Base-by-base conservation (phyloP, 148 eudicot genomes). In the Camellia granthamiana region DNA sequence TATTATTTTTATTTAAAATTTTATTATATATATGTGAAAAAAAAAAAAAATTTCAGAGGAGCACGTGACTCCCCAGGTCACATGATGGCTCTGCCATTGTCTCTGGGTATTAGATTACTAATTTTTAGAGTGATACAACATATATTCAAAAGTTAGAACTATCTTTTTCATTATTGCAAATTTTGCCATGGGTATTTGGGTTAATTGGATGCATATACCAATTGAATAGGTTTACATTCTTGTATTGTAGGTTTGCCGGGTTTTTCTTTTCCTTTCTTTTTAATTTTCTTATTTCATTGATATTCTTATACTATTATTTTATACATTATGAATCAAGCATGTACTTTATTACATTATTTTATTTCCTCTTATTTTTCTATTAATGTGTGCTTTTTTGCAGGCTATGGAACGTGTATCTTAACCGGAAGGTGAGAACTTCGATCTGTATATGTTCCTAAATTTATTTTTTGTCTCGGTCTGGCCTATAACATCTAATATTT, bases 321-420 rank as follows among this genome's bases (percentile, higher is more conserved):
- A 42, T n/a, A 7, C 21, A 47, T 70, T 0, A 70, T 18, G 41
- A 21, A 49, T 54, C 6, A 23, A 49, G 60, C 2, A 38, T 61
- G 7, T 46, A 8, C 14, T 42, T 62, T 10, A 12, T 19, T 60
- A 7, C 23, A 6, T 41, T 44, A 0, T 9, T 13, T 52, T n/a
- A 3, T 68, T 6, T 16, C 14, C 47, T 23, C 38, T 79, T 87
- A 78, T 54, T 41, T 58, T 5, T 52, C n/a, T 75, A 66, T 64
- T 77, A 13, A n/a, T 64, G 72, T 62, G 69, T 68, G 72, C 60
- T 44, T 43, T 76, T 67, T 82, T 80, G 84, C 94, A 94, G 98
- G 98, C 77, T 89, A 92, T 84, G 94, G 97, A 78, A 88, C 94
- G 19, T 94, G 98, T 80, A 85, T 63, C 71, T 94, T 92, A 88